Base-by-base conservation (phyloP, 352 stramenopile species). In the Peronospora destructor region DNA sequence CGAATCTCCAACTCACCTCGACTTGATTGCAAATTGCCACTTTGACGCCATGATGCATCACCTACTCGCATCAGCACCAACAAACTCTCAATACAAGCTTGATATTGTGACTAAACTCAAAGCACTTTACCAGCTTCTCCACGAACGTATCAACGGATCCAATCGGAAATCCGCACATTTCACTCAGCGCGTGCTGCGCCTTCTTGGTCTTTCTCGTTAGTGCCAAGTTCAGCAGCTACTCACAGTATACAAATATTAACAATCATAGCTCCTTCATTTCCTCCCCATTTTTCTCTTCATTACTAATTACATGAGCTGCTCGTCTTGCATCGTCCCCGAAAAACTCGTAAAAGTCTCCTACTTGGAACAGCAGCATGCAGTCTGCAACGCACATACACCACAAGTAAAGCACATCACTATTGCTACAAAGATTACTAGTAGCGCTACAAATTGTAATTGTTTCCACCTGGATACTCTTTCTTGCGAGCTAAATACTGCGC, bases 341-440 rank as follows among this genome's bases (percentile, higher is more conserved):
- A 53, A 91, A 84, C 58, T 91, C 80, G 62, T 88, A 91, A 23
- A 91, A 91, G 46, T 91, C 80, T 38, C 79, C 80, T 17, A 91
- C 80, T 70, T 91, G 80, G 47, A 88, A 91, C 6, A 91, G 56
- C 33, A 91, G 49, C 75, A 91, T 80, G 45, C 79, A 90, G 56
- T 86, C 79, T 90, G 40, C 23, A 14, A 25, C 9, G 7, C 6
- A 33, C 37, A 44, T 42, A 43, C 13, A n/a, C n/a, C 3, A 25
- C 4, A 30, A 10, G 19, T n/a, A 26, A 6, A 26, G 23, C 2
- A 6, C 23, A 26, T 26, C 5, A 26, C 23, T 26, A 3, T 26
- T 26, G 4, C 4, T 4, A 26, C 23, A 26, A 26, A 26, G 23
- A 26, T 26, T 1, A 6, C 5, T 4, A 26, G 2, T 26, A 26